Base-by-base conservation (phyloP, 495 filamentous ascomycete species). In the Tuber magnatum region DNA sequence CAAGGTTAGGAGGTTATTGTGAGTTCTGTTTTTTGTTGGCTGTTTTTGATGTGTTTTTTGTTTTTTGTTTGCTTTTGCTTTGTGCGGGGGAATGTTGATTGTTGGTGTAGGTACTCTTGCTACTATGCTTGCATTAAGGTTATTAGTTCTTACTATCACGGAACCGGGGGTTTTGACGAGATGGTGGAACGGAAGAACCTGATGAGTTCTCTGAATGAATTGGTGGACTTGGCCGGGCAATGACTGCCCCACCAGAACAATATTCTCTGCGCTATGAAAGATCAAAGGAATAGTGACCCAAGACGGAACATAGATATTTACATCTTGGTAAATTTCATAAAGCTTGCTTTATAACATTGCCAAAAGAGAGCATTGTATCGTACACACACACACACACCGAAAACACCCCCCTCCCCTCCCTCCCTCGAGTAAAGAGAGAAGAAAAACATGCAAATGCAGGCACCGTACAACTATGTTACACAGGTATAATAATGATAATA, bases 161-260 rank as follows among this genome's bases (percentile, higher is more conserved):
- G 65, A 32, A 51, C 69, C 24, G 73, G 56, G 70, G 40, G 61
- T 61, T 42, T 28, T 24, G 72, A 75, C 42, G 77, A 79, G 71
- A 79, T 79, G 77, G 76, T 72, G 43, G 77, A 79, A 16, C 72
- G 77, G 44, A 79, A 79, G 71, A 79, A 79, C 51, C 76, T 79
- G 32, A 79, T 79, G 48, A 72, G 48, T 38, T 79, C 76, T 65
- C 73, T 79, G 24, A 78, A 79, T 51, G 32, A 70, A 28, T 79
- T 79, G 38, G 76, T 56, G 10, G 75, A 43, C n/a, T 78, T 56
- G 76, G 71, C 56, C 10, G 61, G 38, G 2, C 76, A 79, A 75
- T 73, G 74, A 42, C 3, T 35, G 12, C 28, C 18, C 3, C 1
- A 65, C 32, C 16, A 18, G 56, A 35, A 35, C 44, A 72, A 51